A percentile compares a stretch with the other conserved stretches of the same genome.
Conservation (phyloP, 257 asterid genomes). For the Solanum paucissectum region DNA sequence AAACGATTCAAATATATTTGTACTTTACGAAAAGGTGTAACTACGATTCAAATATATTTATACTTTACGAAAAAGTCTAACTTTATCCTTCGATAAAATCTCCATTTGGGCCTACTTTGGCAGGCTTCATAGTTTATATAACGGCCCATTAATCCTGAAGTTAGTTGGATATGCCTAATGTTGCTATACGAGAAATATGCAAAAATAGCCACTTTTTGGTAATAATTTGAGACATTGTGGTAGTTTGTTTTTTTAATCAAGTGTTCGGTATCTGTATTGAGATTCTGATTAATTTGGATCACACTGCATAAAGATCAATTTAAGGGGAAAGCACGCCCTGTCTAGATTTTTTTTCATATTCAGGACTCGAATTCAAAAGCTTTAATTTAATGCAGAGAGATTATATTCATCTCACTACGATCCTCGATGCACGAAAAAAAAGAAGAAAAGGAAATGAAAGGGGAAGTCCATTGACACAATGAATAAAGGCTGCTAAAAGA, state of each 20-base stretch:
- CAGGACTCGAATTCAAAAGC: fast-evolving
- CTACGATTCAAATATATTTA: too few species aligned
- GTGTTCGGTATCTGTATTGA: too few species aligned
- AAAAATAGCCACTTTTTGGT: neutral
- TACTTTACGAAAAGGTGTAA: too few species aligned
- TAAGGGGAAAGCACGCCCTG: too few species aligned
- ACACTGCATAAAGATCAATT: too few species aligned
- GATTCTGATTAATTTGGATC: too few species aligned
- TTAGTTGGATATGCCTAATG: neutral
- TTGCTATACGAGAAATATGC: neutral
- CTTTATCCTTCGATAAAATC: too few species aligned
- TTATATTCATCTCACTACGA: too few species aligned
- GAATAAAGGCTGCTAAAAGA: neutral
- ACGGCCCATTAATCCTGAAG: neutral
- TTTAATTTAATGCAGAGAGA: fast-evolving
- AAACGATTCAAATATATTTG: too few species aligned
- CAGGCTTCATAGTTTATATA: neutral
- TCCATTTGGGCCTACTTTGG: neutral
- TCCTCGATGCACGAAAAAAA: neutral
- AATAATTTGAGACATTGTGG: neutral
- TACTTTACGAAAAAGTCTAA: too few species aligned
- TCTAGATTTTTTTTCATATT: too few species aligned
- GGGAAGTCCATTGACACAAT: neutral
- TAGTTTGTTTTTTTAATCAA: too few species aligned
- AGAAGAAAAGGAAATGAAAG: neutral